Evolutionary conservation across 1,284 basidiomycete species (phyloP).

Genomic region (Bondarzewia mesenterica): DNA sequence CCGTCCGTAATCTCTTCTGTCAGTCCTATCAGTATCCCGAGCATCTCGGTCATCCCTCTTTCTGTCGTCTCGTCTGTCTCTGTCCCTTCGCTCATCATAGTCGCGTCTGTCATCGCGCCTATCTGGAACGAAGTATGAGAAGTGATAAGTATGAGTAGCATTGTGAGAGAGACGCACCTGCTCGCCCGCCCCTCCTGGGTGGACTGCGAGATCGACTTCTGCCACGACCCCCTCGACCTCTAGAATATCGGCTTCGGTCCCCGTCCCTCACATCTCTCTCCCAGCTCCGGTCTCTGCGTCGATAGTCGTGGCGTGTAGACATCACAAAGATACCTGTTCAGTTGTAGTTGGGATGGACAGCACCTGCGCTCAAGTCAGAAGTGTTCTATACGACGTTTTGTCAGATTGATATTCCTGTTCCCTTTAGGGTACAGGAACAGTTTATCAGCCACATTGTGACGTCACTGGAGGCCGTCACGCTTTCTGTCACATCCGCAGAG

Average conservation of each 20-base stretch:
- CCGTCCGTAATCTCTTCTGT: constrained; percentile 12
- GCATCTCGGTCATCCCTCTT: constrained; percentile 23
- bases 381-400: too few species aligned
- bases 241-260: constrained; percentile 15
- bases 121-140: constrained; percentile 13
- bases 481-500: too few species aligned
- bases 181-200: constrained; percentile 36
- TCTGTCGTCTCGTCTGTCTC: constrained; percentile 16
- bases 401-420: too few species aligned
- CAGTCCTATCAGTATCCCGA: constrained; percentile 19
- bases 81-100: constrained; percentile 13
- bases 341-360: neutral
- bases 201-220: constrained; percentile 69
- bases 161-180: constrained; percentile 22
- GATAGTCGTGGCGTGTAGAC: constrained; percentile 46
- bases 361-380: too few species aligned
- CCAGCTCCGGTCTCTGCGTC: constrained; percentile 60
- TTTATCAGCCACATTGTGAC: too few species aligned
- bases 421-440: too few species aligned
- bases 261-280: constrained; percentile 37
- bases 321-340: constrained; percentile 23
- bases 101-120: constrained; percentile 28
- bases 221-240: constrained; percentile 40
- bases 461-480: too few species aligned
- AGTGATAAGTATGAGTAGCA: too few species aligned